Conservation (phyloP, 2,329 filamentous ascomycete species). For the Grosmannia penicillata region DNA sequence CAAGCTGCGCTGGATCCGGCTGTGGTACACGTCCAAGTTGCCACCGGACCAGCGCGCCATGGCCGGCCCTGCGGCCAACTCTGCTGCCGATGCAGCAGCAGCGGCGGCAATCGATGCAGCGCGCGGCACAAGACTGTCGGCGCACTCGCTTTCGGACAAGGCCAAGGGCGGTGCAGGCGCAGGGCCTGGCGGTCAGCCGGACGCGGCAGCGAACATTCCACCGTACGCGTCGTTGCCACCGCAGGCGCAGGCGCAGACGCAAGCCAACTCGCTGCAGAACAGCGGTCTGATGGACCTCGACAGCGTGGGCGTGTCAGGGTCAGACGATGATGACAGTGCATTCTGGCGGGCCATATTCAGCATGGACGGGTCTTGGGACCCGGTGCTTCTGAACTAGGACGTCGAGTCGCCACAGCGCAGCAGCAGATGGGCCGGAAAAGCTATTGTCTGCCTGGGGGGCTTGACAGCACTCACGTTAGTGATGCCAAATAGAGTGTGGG, state of each 20-base stretch:
- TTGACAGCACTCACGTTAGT: too few species aligned
- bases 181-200: too few species aligned
- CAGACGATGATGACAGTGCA: conserved; percentile 5
- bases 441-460: too few species aligned
- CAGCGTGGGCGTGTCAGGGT: background rate
- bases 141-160: background rate
- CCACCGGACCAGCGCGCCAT: conserved; percentile 1
- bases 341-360: conserved; percentile 3
- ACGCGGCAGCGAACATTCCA: too few species aligned
- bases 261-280: too few species aligned
- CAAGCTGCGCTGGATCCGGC: conserved; percentile 23
- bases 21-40: conserved; percentile 19
- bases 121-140: background rate
- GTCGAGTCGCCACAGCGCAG: background rate
- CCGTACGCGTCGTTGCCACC: background rate
- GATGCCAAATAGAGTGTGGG: too few species aligned
- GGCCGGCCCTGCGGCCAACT: background rate
- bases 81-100: background rate
- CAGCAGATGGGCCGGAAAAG: background rate
- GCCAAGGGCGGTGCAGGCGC: too few species aligned
- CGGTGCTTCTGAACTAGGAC: too few species aligned
- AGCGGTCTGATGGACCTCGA: conserved; percentile 7
- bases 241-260: background rate
- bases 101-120: background rate
- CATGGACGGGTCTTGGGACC: conserved; percentile 2